phyloP scores from a whole-genome alignment of 2,329 filamentous ascomycete species.

The Calycina herbarum region DNA sequence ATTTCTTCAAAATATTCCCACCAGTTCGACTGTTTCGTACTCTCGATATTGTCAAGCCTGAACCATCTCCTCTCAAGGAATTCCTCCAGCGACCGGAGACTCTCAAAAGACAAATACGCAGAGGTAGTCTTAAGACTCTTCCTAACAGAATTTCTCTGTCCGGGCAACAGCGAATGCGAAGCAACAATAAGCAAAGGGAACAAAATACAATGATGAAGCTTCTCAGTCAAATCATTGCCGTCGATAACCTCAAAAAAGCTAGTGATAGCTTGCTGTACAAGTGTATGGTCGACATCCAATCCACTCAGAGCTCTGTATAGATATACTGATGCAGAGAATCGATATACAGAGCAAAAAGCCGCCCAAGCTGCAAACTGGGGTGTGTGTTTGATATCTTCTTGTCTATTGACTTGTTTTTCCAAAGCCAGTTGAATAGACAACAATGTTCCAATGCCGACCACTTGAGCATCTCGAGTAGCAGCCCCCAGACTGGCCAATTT shows the following conservation, averaged over 20 bases:
- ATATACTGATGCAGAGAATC: constrained; percentile 42
- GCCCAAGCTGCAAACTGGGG: constrained; percentile 37
- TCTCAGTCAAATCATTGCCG: constrained; percentile 40
- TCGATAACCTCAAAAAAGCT: constrained; percentile 41
- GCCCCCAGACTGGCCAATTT: constrained; percentile 40
- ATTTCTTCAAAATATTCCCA: constrained; percentile 34
- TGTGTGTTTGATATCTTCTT: constrained; percentile 19
- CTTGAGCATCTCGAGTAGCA: constrained; percentile 30
- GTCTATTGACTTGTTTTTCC: constrained; percentile 30
- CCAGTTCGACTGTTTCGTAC: constrained; percentile 25
- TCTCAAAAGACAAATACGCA: constrained; percentile 31
- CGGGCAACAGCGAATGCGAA: constrained; percentile 37
- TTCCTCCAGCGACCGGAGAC: constrained; percentile 26
- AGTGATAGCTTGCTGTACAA: constrained; percentile 44
- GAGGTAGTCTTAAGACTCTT: constrained; percentile 29
- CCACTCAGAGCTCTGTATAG: constrained; percentile 46
- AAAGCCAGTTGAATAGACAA: constrained; percentile 30
- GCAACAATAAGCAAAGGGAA: constrained; percentile 43
- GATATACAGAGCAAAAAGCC: constrained; percentile 41
- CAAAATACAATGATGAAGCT: constrained; percentile 43
- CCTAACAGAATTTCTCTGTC: constrained; percentile 34
- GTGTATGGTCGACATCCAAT: constrained; percentile 40
- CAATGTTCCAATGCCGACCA: constrained; percentile 30
- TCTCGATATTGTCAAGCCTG: constrained; percentile 24
- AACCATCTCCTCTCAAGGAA: constrained; percentile 32